Evolutionary conservation across 257 asterid species (phyloP), one percentile per base, ranked within the genome.

Genomic region (Lycium barbarum): DNA sequence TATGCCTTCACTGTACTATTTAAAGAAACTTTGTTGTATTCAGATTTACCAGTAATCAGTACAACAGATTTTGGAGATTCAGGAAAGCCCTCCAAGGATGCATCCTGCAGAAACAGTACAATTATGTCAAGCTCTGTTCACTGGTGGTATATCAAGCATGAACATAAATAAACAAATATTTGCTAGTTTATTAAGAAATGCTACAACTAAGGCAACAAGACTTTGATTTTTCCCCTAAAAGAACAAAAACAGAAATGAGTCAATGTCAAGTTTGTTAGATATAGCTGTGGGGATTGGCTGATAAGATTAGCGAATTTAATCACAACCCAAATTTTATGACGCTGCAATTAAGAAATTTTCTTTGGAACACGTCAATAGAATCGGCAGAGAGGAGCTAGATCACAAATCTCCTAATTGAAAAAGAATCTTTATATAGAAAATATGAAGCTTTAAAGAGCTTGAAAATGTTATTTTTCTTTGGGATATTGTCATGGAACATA

Each of bases 11-110:
- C 87, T 20, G 98, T 93, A 90, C 92, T 93, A 88, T 94, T 90
- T 43, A 96, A 72, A 17, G 98, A 96, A 74, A 96, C 93, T 65
- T 88, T 86, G 90, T 96, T 94, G 93, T 96, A 96, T 49, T 90
- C 95, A 79, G 98, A 90, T 40, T 92, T 91, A 72, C 99, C 98
- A 0, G 97, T 96, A 76, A 96, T 96, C 49, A 96, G 91, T 54
- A 93, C 97, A 18, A 96, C 98, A 0, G 98, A 94, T 68, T 95
- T 96, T 53, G 99, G 98, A 85, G 98, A 95, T 87, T 92, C 95
- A 2, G 99, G 99, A 38, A 88, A 90, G 47, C 99, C 99, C 90
- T 96, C 94, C 93, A 96, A 85, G 22, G 99, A 95, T 85, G 99
- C 99, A 86, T 96, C 99, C 99, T 96, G 94, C 84, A 55, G 82